These are phyloP conservation scores for Ochetophila trinervis DNA, from an alignment of 306 rosid genomes.

Conservation along the genomic window DNA sequence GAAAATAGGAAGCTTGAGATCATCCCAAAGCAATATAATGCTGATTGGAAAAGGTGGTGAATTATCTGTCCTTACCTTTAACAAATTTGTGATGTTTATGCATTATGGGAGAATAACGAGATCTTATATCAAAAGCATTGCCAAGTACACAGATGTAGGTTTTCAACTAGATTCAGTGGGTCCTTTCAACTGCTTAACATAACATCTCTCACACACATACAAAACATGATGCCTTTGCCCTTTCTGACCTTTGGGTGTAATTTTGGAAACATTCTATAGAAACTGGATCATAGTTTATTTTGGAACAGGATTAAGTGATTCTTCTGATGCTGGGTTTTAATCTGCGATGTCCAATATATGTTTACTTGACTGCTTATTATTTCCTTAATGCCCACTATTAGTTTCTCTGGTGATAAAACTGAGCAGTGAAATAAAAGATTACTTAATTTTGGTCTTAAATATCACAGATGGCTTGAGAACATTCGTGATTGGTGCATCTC, in stretches of 20 bases:
- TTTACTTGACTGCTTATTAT: neutral
- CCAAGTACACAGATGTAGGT: neutral
- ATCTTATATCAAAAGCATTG: neutral
- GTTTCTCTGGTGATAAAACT: neutral
- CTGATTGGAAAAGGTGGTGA: slow-evolving; percentile 79
- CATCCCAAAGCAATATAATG: slow-evolving; percentile 77
- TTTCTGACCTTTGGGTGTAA: neutral
- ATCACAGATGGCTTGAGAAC: slow-evolving; percentile 86
- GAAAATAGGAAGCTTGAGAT: slow-evolving; percentile 62
- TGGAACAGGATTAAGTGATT: neutral
- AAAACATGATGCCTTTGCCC: neutral
- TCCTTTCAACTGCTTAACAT: neutral
- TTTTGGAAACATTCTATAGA: neutral
- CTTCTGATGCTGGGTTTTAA: slow-evolving; percentile 11
- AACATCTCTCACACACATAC: neutral
- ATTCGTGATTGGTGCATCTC: slow-evolving; percentile 96
- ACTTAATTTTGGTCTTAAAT: slow-evolving; percentile 12
- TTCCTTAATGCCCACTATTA: neutral
- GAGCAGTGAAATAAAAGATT: neutral
- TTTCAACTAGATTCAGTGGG: slow-evolving; percentile 2
- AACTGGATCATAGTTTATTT: neutral
- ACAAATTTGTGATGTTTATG: neutral
- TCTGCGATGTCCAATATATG: slow-evolving; percentile 3
- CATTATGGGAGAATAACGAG: neutral
- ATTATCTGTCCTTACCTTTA: neutral